Base-by-base conservation (phyloP, 768 basidiomycete species). In the Cystobasidium tubakii region DNA sequence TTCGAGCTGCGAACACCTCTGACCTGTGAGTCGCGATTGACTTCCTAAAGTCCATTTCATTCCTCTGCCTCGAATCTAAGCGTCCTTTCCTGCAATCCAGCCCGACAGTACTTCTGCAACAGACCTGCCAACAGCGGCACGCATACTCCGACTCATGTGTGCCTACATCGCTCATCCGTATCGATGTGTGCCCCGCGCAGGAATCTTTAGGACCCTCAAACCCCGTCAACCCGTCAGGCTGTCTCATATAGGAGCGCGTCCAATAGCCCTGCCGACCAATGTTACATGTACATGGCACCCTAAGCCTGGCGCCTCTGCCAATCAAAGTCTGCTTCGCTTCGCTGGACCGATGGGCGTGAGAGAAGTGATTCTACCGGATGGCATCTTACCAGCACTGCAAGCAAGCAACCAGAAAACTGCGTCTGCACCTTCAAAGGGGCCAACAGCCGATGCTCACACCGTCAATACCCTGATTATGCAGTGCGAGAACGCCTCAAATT, bases 401-500 rank as follows among this genome's bases (percentile, higher is more conserved):
- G 7, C n/a, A 19, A 50, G 21, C 46, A 50, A 21, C n/a, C 46
- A 4, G 21, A 3, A 50, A 50, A 39, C 7, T 39, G 15, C 9
- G 46, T 12, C 46, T 3, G 9, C 46, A 42, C 9, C 42, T 7
- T 17, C 42, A 42, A n/a, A n/a, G n/a, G n/a, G n/a, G n/a, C n/a
- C n/a, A n/a, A n/a, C n/a, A n/a, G n/a, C n/a, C n/a, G 21, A 50
- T 50, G n/a, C 46, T 9, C 12, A 15, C 4, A 19, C 12, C 21
- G 46, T 21, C 21, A 21, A n/a, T 3, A 31, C 17, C 6, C 66
- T 69, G 1, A 31, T 33, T 19, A 33, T 71, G 4, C 29, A 46
- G 15, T 71, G 69, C 31, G 1, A 31, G 15, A 23, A 60, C 23
- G 25, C 31, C 19, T 46, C 7, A n/a, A 80, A 87, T 64, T 90